Evolutionary conservation across 495 filamentous ascomycete genomes (phyloP).

Genomic region (Trypethelium eluteriae): DNA sequence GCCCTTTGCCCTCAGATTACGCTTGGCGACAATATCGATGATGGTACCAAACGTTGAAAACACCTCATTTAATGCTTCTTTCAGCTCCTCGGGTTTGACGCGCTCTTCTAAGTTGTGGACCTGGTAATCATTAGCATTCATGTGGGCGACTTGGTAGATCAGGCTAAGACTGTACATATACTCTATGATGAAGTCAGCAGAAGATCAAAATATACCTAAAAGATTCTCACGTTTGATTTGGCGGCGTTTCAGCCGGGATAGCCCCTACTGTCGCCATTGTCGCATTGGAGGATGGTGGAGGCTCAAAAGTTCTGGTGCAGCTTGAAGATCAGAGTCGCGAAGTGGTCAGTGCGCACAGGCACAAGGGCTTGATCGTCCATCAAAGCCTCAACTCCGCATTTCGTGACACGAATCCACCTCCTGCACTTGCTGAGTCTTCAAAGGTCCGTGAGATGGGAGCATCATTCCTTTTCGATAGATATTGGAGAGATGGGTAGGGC

Average conservation of each 20-base stretch:
- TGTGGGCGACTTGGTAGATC: background rate
- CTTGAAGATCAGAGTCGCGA: background rate
- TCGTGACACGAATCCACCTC: background rate
- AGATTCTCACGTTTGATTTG: background rate
- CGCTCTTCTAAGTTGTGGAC: constrained; percentile 77
- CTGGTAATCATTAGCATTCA: background rate
- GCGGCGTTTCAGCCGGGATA: constrained; percentile 6
- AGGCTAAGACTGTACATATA: background rate
- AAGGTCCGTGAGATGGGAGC: background rate
- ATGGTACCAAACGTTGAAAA: constrained; percentile 89
- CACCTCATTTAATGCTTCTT: constrained; percentile 63
- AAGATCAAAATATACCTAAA: background rate
- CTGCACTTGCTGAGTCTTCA: background rate
- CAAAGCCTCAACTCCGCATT: background rate
- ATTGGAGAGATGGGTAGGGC: background rate
- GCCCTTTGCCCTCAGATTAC: constrained; percentile 83
- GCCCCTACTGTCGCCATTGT: background rate
- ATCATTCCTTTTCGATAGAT: background rate
- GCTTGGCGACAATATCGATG: constrained; percentile 88
- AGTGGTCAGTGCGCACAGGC: background rate
- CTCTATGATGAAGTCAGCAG: background rate
- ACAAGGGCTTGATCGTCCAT: background rate
- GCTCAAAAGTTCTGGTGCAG: background rate
- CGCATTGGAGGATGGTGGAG: background rate
- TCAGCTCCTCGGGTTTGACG: constrained; percentile 73